phyloP scores from a whole-genome alignment of 495 filamentous ascomycete species.

The Annulohypoxylon stygium region DNA sequence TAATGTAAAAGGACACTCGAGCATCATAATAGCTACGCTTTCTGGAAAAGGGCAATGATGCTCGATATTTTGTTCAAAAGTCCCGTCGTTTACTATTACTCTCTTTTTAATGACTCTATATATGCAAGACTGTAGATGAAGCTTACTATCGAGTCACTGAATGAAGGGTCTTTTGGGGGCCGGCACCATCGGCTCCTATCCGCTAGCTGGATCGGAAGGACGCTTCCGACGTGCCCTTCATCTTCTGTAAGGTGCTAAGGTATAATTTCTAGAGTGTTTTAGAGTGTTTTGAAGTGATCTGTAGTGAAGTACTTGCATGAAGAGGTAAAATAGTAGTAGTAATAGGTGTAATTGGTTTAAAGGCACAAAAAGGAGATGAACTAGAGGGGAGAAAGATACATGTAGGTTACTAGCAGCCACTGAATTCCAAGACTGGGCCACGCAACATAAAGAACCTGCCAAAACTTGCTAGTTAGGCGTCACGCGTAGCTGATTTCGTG shows the following conservation, averaged over 20 bases:
- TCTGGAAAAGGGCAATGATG: constrained; percentile 4
- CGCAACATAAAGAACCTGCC: background rate
- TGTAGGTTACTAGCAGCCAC: background rate
- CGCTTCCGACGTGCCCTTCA: constrained; percentile 2
- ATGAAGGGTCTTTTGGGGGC: background rate
- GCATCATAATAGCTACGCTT: background rate
- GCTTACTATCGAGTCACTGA: constrained; percentile 35
- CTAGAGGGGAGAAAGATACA: constrained; percentile 10
- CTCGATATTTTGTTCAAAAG: constrained; percentile 6
- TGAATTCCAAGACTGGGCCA: background rate
- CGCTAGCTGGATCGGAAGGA: background rate
- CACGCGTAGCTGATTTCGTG: background rate
- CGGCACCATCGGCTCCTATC: constrained; percentile 7
- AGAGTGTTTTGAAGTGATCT: background rate
- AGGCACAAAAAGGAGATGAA: constrained; percentile 9
- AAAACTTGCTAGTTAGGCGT: background rate
- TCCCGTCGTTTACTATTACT: constrained; percentile 7
- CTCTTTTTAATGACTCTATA: constrained; percentile 3
- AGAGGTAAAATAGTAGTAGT: background rate
- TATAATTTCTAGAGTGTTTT: background rate
- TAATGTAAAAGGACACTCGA: background rate
- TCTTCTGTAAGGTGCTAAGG: constrained; percentile 20
- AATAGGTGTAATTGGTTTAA: background rate
- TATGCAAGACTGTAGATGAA: constrained; percentile 25
- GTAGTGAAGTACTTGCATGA: background rate